These are phyloP conservation scores for Quercus mongolica DNA, from an alignment of 306 rosid genomes.

Conservation along the genomic window DNA sequence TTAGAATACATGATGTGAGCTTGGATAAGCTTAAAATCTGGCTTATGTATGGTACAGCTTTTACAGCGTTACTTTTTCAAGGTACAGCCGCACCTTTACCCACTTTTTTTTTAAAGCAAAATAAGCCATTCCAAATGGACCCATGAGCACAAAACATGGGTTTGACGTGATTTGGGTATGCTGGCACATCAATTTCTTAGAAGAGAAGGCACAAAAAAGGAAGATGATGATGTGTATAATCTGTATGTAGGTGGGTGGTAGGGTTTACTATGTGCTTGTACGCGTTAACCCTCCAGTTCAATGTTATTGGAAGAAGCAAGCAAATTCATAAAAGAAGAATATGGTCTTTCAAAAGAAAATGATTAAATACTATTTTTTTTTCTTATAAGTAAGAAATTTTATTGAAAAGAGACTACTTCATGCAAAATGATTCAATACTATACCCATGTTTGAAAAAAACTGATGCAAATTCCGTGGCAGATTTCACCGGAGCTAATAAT, in stretches of 20 bases:
- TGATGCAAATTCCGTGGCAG: not conserved
- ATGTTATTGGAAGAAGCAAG: not conserved
- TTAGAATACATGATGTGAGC: not conserved
- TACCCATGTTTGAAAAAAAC: no score
- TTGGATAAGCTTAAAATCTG: no score
- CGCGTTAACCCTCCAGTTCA: not conserved
- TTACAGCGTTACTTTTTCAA: no score
- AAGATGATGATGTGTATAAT: no score
- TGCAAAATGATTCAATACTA: no score
- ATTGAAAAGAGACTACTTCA: no score
- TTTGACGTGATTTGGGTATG: not conserved
- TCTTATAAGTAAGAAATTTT: not conserved
- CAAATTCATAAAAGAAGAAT: not conserved
- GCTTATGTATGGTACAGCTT: no score
- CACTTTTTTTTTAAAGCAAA: no score
- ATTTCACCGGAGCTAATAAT: not conserved
- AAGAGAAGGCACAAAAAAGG: not conserved
- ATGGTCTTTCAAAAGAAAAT: not conserved
- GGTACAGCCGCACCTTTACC: no score
- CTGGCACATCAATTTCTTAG: not conserved
- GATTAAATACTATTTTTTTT: not conserved
- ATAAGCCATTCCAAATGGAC: no score
- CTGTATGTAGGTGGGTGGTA: not conserved
- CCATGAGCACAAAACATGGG: not conserved
- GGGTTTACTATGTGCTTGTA: not conserved